Evolutionary conservation across 1,139 yeast species (phyloP), one percentile per base, ranked within the genome.

Genomic region (Candida tropicalis): DNA sequence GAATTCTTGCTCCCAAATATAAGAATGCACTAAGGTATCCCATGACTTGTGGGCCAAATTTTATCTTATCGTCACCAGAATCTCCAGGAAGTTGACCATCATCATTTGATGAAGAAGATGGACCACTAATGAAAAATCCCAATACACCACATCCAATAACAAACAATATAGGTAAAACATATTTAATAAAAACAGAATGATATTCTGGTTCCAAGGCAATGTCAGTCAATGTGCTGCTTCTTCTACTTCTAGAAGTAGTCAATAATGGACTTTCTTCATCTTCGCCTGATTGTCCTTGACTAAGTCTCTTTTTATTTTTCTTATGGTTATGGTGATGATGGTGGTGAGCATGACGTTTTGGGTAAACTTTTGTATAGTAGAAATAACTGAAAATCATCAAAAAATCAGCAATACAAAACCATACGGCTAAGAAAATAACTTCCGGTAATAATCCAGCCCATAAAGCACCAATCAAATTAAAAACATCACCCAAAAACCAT

Each of bases 1-100:
- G 95, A 43, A 87, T 75, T 49, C 95, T 70, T 2, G 95, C 95
- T 7, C 88, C 84, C 52, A 87, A 71, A 59, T 87, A 87, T 42
- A 87, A 68, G 1, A 70, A 51, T 0, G 95, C 95, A 3, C 90
- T 82, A 4, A 79, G 54, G 62, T 87, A 87, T 6, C 95, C 95
- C 52, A 84, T 69, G 4, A 84, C 54, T 59, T 84, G 89, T 2
- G 95, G 86, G 1, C 87, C 87, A 32, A 76, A 45, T n/a, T 60
- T 56, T 38, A 79, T 67, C n/a, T 20, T 25, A 9, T 45, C 48
- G 13, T 54, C 52, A 20, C 53, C 42, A 10, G 44, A 44, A n/a
- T 45, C 48, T n/a, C 29, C 32, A 11, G 40, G 23, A 4, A 53
- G 50, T 16, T 53, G 42, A n/a, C 45, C 46, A 13, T 46, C 49